A percentile compares a stretch with the other conserved stretches of the same genome.
phyloP scores from a whole-genome alignment of 495 filamentous ascomycete genomes.

The Xylaria longipes region DNA sequence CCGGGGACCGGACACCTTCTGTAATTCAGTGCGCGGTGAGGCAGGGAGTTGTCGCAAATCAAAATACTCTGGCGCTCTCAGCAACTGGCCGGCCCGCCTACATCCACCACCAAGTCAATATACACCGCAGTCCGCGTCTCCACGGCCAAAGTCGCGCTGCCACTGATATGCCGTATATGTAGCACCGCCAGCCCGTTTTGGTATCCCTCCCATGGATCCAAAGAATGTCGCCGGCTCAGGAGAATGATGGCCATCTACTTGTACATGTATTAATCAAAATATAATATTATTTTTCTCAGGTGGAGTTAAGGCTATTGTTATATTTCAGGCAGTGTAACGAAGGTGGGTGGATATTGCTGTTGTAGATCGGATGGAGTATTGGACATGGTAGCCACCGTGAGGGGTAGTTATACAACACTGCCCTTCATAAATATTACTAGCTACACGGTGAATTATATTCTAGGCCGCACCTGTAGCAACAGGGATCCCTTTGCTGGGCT shows the following conservation, averaged over 20 bases:
- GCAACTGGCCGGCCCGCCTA: too few relatives aligned
- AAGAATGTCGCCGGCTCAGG: not conserved
- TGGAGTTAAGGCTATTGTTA: not conserved
- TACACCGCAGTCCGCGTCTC: too few relatives aligned
- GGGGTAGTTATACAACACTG: too few relatives aligned
- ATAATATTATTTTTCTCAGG: not conserved
- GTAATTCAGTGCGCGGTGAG: not conserved
- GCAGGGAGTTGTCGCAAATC: not conserved
- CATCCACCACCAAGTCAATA: too few relatives aligned
- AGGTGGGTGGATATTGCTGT: too few relatives aligned
- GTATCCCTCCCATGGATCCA: not conserved
- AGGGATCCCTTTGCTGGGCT: not conserved
- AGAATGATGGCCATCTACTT: not conserved
- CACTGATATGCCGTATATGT: not conserved
- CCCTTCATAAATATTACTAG: too few relatives aligned
- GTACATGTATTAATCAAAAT: not conserved
- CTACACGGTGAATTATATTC: not conserved
- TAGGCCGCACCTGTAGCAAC: not conserved
- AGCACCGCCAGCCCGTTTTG: not conserved
- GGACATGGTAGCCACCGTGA: too few relatives aligned
- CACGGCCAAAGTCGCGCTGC: not conserved
- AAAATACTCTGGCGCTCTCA: too few relatives aligned
- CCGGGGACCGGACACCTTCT: not conserved
- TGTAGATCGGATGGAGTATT: too few relatives aligned
- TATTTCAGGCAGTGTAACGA: not conserved